Percentiles rank a stretch among this genome's conserved stretches.
Evolutionary conservation across 1,284 basidiomycete genomes (phyloP).

Genomic region (Tylopilus sp.): DNA sequence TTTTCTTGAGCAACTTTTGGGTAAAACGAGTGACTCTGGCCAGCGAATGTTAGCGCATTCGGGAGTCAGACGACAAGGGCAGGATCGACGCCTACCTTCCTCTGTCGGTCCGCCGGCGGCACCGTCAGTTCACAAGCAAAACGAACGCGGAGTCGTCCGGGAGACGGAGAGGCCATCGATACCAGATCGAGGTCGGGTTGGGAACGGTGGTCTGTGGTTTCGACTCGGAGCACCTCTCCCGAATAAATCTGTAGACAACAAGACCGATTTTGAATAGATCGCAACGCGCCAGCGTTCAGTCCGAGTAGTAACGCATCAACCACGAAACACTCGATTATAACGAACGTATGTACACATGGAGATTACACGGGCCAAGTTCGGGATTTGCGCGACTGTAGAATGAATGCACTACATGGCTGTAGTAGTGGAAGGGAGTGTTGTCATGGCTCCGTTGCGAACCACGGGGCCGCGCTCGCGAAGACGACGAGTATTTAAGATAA

Average conservation of each 20-base stretch:
- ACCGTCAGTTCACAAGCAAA: constrained; percentile 21
- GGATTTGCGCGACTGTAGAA: not conserved
- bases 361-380: constrained; percentile 7
- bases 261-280: constrained; percentile 14
- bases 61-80: not conserved
- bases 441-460: not conserved
- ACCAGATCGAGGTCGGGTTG: constrained; percentile 11
- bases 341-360: constrained; percentile 5
- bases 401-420: constrained; percentile 1
- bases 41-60: not conserved
- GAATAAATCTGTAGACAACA: not conserved
- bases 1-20: constrained; percentile 41
- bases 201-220: not conserved
- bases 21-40: constrained; percentile 32
- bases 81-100: constrained; percentile 14
- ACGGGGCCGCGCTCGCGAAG: constrained; percentile 1
- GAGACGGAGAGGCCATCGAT: constrained; percentile 18
- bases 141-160: constrained; percentile 17
- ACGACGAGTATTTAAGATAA: constrained; percentile 13
- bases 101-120: constrained; percentile 22
- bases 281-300: no score
- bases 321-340: constrained; percentile 9
- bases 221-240: not conserved
- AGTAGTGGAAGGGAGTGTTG: not conserved
- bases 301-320: not conserved